Percentiles rank a stretch among this genome's conserved stretches.
Conservation (phyloP, 2,329 filamentous ascomycete genomes). For the Fonsecaea pugnacius region DNA sequence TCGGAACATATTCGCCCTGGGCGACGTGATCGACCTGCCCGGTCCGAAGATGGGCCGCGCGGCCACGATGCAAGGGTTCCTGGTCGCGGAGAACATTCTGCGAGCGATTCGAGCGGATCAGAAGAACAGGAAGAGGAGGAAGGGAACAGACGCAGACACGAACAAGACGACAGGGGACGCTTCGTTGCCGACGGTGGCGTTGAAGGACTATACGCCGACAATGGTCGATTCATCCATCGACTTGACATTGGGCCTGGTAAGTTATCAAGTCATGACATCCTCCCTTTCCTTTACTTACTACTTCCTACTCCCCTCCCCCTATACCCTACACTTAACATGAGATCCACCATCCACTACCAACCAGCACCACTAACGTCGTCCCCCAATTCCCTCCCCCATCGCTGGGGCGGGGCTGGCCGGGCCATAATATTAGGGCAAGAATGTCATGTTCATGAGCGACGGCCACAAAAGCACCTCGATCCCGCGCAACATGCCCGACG, state of each 20-base stretch:
- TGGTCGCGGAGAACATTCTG: constrained; percentile 62
- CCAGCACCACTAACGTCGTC: too few species aligned
- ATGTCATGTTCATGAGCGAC: constrained; percentile 27
- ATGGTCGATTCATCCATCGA: constrained; percentile 60
- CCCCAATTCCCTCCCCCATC: background rate
- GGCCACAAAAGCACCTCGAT: constrained; percentile 22
- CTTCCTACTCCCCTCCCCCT: background rate
- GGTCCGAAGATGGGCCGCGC: constrained; percentile 60
- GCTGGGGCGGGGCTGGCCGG: too few species aligned
- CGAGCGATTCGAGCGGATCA: constrained; percentile 49
- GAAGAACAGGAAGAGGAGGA: background rate
- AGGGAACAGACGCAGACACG: background rate
- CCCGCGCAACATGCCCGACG: constrained; percentile 45
- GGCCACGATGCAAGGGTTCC: constrained; percentile 58
- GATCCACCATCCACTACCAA: too few species aligned
- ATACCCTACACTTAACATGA: too few species aligned
- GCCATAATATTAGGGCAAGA: constrained; percentile 16
- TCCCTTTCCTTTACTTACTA: background rate
- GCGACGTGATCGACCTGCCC: constrained; percentile 63
- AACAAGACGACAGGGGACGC: background rate
- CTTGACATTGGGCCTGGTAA: constrained; percentile 56
- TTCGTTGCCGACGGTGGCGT: constrained; percentile 26
- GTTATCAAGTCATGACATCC: background rate
- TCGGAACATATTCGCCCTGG: constrained; percentile 64
- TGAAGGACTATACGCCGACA: constrained; percentile 49